Evolutionary conservation across 2,329 filamentous ascomycete genomes (phyloP), one percentile per base, ranked within the genome.

Genomic region (Fusarium sp.): DNA sequence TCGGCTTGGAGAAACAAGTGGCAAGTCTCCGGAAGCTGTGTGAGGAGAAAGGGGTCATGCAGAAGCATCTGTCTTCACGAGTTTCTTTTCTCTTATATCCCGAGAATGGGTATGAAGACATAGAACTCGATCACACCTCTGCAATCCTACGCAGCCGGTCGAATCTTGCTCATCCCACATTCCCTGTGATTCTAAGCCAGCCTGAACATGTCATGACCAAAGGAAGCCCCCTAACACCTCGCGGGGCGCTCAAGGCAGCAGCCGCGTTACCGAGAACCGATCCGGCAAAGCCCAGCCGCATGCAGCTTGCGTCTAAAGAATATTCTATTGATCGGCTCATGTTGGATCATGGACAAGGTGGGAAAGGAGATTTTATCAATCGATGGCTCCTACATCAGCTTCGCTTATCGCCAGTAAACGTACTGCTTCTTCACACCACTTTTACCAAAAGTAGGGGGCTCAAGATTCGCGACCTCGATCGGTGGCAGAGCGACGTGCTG

Each of bases 331-430:
- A 79, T 38, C 75, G 70, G 6, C 73, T 83, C 10, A 68, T 83
- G 44, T 63, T 62, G 21, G 76, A 77, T 3, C 65, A 71, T 4
- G 66, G 73, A 10, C 65, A 67, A 3, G 75, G 75, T 3, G 74
- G 76, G 61, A 80, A 78, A 59, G 71, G 70, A 2, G 78, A 82
- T 45, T 82, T 77, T 52, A 77, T 85, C 64, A 75, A 75, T 61
- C 75, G 80, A 36, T 85, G 83, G 83, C 71, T 85, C 3, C 74
- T 85, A 11, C 80, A 84, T 43, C 78, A 79, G 37, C 73, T 85
- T 36, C 77, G 81, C 32, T 72, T 75, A 13, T 82, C 79, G 3
- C 73, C 80, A 0, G 66, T 83, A 51, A 78, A 82, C 56, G 80
- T 73, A 1, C 71, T 78, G 51, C 66, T 80, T 3, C 72, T 84